Evolutionary conservation across 2,329 filamentous ascomycete genomes (phyloP), one percentile per base, ranked within the genome.

Genomic region (Lasiodiplodia hormozganensis): DNA sequence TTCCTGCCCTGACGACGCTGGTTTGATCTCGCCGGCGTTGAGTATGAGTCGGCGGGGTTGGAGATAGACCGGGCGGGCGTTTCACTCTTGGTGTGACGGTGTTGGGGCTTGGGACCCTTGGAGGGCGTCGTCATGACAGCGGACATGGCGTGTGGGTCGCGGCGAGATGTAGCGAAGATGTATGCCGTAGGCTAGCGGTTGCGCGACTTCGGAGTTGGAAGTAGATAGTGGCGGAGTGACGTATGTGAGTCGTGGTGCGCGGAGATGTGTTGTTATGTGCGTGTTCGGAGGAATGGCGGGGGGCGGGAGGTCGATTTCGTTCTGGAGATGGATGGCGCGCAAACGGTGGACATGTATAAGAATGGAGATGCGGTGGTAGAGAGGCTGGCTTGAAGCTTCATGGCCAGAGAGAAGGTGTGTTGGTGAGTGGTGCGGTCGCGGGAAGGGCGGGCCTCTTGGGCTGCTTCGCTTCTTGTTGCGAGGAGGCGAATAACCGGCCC

Each of bases 1-100:
- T 78, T 78, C 65, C 73, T 74, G 54, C 73, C 71, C 16, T 73
- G 73, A 25, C 77, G 75, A 52, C 76, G 73, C 67, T 76, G 75
- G 31, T 73, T 70, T 62, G 74, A 71, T 70, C 72, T 72, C 64
- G 74, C 75, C 66, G 73, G 51, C 54, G 70, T 64, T 69, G 71
- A 34, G 67, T 68, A 66, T 31, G 69, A 66, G 51, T 67, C 65
- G 23, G 76, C 73, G 57, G 71, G 70, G 56, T 73, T 70, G 68
- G 74, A 74, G 28, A 70, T 70, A 69, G 76, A 74, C 36, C 62
- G 65, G 28, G 62, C 62, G 52, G 68, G 60, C 34, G 65, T 62
- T 31, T 62, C 68, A 71, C 74, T 76, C 73, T 76, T 76, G 60
- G 73, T 71, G 68, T 73, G 71, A 65, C 76, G 73, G 52, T 76